These are phyloP conservation scores for Aureobasidium subglaciale DNA, from an alignment of 2,329 filamentous ascomycete species.

Conservation along the genomic window DNA sequence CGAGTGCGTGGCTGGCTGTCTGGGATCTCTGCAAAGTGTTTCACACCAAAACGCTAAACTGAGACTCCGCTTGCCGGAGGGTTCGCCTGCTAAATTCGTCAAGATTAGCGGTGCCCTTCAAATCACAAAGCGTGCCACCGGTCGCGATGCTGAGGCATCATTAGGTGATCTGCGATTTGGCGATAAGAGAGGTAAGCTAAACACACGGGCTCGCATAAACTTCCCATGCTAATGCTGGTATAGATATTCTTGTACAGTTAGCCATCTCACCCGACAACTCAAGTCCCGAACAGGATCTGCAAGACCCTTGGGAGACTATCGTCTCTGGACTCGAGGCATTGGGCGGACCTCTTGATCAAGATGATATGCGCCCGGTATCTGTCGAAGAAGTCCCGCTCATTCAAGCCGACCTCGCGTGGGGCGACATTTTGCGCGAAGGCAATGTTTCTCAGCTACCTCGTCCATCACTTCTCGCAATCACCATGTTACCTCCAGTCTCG, in stretches of 20 bases:
- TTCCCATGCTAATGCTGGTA: background rate
- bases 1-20: constrained; percentile 87
- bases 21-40: constrained; percentile 83
- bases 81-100: constrained; percentile 94
- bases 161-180: constrained; percentile 90
- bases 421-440: constrained; percentile 86
- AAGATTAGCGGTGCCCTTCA: constrained; percentile 96
- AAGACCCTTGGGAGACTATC: constrained; percentile 95
- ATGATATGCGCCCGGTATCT: constrained; percentile 74
- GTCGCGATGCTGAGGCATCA: constrained; percentile 85
- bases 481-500: constrained; percentile 68
- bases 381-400: constrained; percentile 93
- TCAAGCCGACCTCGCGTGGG: constrained; percentile 88
- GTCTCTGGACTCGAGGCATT: constrained; percentile 92
- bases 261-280: constrained; percentile 83
- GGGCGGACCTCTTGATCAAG: constrained; percentile 76
- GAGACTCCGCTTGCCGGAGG: constrained; percentile 87
- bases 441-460: constrained; percentile 77
- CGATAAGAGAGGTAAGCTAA: constrained; percentile 67
- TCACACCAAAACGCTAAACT: constrained; percentile 99
- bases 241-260: constrained; percentile 76
- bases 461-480: constrained; percentile 87
- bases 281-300: constrained; percentile 74
- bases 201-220: no score
- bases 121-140: constrained; percentile 91